Conservation (phyloP, 1,284 basidiomycete species). For the Rhodotorula mucilaginosa region DNA sequence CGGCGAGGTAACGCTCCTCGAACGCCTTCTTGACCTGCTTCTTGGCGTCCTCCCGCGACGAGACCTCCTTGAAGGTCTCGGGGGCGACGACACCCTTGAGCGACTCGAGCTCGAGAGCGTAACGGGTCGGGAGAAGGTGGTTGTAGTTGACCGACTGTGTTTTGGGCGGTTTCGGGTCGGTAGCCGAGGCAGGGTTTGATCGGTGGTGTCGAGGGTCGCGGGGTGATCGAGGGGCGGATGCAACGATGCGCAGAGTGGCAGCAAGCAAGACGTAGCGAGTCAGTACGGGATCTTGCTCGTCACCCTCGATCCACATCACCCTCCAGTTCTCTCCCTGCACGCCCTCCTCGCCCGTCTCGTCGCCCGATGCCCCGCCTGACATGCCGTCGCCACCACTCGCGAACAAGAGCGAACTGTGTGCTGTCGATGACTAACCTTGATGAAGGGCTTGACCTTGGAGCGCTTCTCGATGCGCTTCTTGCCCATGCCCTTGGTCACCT, state of each 20-base stretch:
- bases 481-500: constrained; percentile 94
- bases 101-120: constrained; percentile 87
- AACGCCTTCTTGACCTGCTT: constrained; percentile 93
- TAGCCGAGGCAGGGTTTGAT: background rate
- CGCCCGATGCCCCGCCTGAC: background rate
- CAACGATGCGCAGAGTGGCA: background rate
- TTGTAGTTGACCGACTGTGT: constrained; percentile 85
- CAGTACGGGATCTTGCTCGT: background rate
- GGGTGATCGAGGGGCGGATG: background rate
- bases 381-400: too few species aligned
- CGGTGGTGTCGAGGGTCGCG: background rate
- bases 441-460: constrained; percentile 90
- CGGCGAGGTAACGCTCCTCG: constrained; percentile 84
- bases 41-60: constrained; percentile 87
- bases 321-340: background rate
- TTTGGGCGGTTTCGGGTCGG: background rate
- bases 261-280: background rate
- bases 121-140: constrained; percentile 95
- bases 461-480: constrained; percentile 85
- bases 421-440: constrained; percentile 70
- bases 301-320: background rate
- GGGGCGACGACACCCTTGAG: constrained; percentile 76
- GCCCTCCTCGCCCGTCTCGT: background rate
- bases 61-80: constrained; percentile 92
- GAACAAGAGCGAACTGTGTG: background rate